Conservation (phyloP, 176 grass and related monocot genomes). For the Lolium perenne region DNA sequence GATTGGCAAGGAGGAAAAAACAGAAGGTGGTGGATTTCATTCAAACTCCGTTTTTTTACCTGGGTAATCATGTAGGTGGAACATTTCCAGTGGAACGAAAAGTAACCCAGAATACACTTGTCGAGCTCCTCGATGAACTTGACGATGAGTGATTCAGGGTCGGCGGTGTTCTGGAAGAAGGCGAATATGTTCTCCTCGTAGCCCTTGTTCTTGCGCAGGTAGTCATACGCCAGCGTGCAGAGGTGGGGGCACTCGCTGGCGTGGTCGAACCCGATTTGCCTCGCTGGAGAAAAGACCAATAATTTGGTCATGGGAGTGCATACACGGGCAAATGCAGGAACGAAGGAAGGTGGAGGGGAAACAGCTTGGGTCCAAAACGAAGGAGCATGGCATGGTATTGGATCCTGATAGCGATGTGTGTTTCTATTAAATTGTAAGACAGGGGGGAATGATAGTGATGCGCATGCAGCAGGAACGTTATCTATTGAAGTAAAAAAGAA, state of each 20-base stretch:
- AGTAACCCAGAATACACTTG: conserved; percentile 83
- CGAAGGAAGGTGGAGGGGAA: background rate
- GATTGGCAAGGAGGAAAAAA: background rate
- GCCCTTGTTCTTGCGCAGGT: conserved; percentile 74
- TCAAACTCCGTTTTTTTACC: conserved; percentile 46
- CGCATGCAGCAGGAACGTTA: background rate
- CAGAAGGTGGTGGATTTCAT: background rate
- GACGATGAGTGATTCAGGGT: conserved; percentile 57
- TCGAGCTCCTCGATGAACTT: conserved; percentile 90
- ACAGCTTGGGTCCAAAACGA: conserved; percentile 17
- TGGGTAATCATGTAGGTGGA: conserved; percentile 71
- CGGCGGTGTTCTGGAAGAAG: conserved; percentile 61
- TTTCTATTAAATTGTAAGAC: background rate
- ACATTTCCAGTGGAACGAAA: conserved; percentile 92
- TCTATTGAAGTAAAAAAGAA: background rate
- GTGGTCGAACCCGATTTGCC: conserved; percentile 77
- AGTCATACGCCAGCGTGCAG: conserved; percentile 72
- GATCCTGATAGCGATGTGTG: conserved; percentile 21
- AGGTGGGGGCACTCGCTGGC: conserved; percentile 75
- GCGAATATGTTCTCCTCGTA: conserved; percentile 77
- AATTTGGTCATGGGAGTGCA: background rate
- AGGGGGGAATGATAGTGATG: conserved; percentile 1
- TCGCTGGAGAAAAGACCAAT: conserved; percentile 49
- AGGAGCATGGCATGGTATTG: conserved; percentile 41
- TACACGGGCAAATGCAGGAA: background rate